phyloP scores from a whole-genome alignment of 805 yeast species.

The Geotrichum ghanense region DNA sequence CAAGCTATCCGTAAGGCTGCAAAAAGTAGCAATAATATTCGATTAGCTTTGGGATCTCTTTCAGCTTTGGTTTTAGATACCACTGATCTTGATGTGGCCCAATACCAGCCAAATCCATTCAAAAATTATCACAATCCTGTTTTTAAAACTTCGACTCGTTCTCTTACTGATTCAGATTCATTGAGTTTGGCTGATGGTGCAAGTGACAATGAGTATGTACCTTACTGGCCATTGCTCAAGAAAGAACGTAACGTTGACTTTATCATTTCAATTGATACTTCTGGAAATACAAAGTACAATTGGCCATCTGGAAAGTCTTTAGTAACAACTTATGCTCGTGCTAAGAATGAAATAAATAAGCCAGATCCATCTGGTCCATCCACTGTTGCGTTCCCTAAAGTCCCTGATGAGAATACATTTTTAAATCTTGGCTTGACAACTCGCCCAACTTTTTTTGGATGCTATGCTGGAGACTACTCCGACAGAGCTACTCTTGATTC shows the following conservation, averaged over 20 bases:
- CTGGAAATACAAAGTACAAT: slow-evolving; percentile 24
- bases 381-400: not conserved
- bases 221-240: slow-evolving; percentile 51
- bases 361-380: not conserved
- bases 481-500: not conserved
- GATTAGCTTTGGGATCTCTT: not conserved
- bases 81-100: slow-evolving; percentile 1
- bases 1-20: slow-evolving; percentile 7
- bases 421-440: not conserved
- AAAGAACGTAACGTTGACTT: slow-evolving; percentile 50
- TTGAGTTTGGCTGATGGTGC: slow-evolving; percentile 62
- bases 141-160: not conserved
- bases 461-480: not conserved
- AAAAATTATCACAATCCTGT: not conserved
- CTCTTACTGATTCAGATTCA: slow-evolving; percentile 30
- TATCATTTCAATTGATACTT: slow-evolving; percentile 39
- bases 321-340: slow-evolving; percentile 21
- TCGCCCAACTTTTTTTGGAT: not conserved
- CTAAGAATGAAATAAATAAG: not conserved
- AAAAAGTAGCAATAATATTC: not conserved
- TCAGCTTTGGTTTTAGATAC: not conserved
- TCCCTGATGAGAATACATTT: slow-evolving; percentile 1
- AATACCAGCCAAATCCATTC: not conserved
- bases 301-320: slow-evolving; percentile 39
- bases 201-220: slow-evolving; percentile 56